Percentiles rank a stretch among this genome's conserved stretches.
phyloP scores from a whole-genome alignment of 148 eudicot species.

The Spergularia bocconei region DNA sequence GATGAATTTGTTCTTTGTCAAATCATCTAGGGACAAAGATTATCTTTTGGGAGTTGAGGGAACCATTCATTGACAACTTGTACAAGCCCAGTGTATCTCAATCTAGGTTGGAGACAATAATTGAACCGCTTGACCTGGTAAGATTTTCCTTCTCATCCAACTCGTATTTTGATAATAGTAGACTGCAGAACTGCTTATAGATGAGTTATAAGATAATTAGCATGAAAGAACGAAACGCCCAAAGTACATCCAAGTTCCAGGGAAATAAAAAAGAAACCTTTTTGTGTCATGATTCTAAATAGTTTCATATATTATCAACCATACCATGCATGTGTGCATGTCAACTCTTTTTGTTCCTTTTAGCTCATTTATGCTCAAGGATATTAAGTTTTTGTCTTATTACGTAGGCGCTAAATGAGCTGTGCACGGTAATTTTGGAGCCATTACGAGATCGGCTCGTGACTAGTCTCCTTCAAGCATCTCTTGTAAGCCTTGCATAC shows the following conservation, averaged over 20 bases:
- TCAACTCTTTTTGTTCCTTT: neutral
- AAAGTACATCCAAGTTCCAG: neutral
- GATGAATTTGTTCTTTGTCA: constrained; percentile 5
- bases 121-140: constrained; percentile 95
- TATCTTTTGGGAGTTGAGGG: constrained; percentile 91
- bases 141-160: constrained; percentile 14
- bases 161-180: neutral
- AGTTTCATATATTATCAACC: neutral
- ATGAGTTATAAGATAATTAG: neutral
- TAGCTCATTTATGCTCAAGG: constrained; percentile 2
- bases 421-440: constrained; percentile 75
- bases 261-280: neutral
- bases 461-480: constrained; percentile 95
- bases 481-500: constrained; percentile 52
- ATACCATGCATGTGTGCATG: neutral
- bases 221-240: no score
- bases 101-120: constrained; percentile 72
- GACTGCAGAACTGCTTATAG: constrained; percentile 6
- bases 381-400: constrained; percentile 9
- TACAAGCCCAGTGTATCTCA: constrained; percentile 87
- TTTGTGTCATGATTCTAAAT: neutral
- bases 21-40: constrained; percentile 76
- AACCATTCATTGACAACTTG: constrained; percentile 80
- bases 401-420: constrained; percentile 79
- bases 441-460: constrained; percentile 93